phyloP scores from a whole-genome alignment of 1,139 yeast genomes.

The Maudiozyma humilis region DNA sequence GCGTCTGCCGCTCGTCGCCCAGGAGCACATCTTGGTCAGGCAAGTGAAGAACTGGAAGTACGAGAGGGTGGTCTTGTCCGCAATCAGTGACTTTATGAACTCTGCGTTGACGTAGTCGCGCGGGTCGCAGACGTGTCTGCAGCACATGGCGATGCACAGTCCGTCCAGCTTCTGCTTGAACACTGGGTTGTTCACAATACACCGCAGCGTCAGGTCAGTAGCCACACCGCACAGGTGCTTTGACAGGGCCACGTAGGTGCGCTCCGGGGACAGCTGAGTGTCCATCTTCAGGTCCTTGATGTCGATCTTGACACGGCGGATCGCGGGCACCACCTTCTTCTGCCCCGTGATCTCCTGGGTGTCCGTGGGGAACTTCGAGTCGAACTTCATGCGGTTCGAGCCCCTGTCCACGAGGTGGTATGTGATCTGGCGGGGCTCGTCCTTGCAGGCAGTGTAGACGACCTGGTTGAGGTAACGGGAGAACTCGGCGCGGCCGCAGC shows the following conservation, averaged over 20 bases:
- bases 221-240: conserved; percentile 93
- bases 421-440: not conserved
- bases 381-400: conserved; percentile 70
- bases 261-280: conserved; percentile 33
- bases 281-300: conserved; percentile 64
- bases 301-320: conserved; percentile 39
- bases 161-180: conserved; percentile 38
- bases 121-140: conserved; percentile 73
- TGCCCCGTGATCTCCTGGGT: conserved; percentile 22
- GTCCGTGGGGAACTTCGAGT: conserved; percentile 56
- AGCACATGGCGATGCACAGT: conserved; percentile 82
- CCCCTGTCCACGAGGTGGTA: conserved; percentile 71
- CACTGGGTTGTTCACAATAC: conserved; percentile 42
- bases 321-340: not conserved
- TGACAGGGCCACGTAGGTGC: conserved; percentile 50
- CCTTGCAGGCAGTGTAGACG: conserved; percentile 1
- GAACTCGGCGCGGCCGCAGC: conserved; percentile 84
- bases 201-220: conserved; percentile 72
- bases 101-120: conserved; percentile 44
- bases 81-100: conserved; percentile 35
- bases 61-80: conserved; percentile 17
- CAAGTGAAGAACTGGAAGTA: conserved; percentile 37
- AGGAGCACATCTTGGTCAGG: conserved; percentile 61
- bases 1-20: conserved; percentile 74
- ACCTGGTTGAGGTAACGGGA: conserved; percentile 49